Base-by-base conservation (phyloP, 305 asterid species). In the Stenogyne calaminthoides region DNA sequence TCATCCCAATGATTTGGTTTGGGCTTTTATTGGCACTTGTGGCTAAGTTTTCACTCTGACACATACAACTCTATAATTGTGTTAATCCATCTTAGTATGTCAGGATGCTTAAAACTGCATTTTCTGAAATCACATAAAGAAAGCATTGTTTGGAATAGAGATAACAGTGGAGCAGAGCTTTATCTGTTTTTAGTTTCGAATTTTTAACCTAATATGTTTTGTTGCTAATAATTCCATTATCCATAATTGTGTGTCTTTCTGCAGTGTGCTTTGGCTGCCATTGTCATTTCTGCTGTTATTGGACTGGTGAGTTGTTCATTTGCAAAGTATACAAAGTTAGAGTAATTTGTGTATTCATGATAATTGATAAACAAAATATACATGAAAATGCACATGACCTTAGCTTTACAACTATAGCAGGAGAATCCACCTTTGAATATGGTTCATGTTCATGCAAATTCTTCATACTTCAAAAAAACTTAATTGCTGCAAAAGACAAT, bases 201-300 rank as follows among this genome's bases (percentile, higher is more conserved):
- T 52, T 54, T 54, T 65, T 60, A 19, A 18, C 36, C 55, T 56
- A 22, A 55, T 66, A 54, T 58, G 34, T 47, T 64, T 9, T 77
- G 71, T 67, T 71, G 77, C 54, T 66, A 71, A 64, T 76, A 40
- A 71, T 64, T 20, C 52, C 55, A 15, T 75, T 71, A 29, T 79
- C 66, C 70, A 77, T 63, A 69, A 16, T 46, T 64, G n/a, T 67
- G 32, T 73, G 56, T 81, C 86, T 70, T 54, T 82, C 81, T 78
- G 84, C 96, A 95, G 99, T 85, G 96, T 83, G 87, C 80, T 63
- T 87, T 95, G 75, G 99, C 99, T 75, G 98, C 99, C 66, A 92
- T 95, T 57, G 99, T 95, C 80, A 88, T 95, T 78, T 87, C 99
- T 67, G 99, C 99, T 82, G 99, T 95, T 74, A 78, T 90, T 78